These are phyloP conservation scores for Mortierella claussenii DNA, from an alignment of 192 early-diverging fungal species.

Conservation along the genomic window DNA sequence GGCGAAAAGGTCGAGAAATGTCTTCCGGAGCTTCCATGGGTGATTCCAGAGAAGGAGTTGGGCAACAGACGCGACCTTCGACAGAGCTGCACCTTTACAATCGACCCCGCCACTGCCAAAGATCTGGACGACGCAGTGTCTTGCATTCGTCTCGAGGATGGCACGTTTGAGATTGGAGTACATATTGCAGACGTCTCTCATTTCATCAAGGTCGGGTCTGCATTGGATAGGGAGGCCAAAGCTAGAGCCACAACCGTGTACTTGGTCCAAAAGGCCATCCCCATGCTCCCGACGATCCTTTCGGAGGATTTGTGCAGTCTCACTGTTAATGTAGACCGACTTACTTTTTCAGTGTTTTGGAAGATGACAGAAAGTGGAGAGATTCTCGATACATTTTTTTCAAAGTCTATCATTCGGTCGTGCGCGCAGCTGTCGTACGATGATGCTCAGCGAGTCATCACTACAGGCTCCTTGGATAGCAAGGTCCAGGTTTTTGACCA, in stretches of 20 bases:
- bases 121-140: slow-evolving; percentile 89
- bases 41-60: slow-evolving; percentile 78
- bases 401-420: slow-evolving; percentile 92
- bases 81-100: slow-evolving; percentile 79
- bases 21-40: slow-evolving; percentile 82
- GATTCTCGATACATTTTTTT: slow-evolving; percentile 81
- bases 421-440: slow-evolving; percentile 94
- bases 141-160: slow-evolving; percentile 65
- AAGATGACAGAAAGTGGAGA: slow-evolving; percentile 89
- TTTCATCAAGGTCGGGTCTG: slow-evolving; percentile 93
- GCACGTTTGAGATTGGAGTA: slow-evolving; percentile 77
- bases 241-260: slow-evolving; percentile 93
- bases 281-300: slow-evolving; percentile 92
- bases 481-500: slow-evolving; percentile 56
- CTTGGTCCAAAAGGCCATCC: slow-evolving; percentile 93
- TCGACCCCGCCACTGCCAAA: slow-evolving; percentile 85
- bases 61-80: slow-evolving; percentile 79
- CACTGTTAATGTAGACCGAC: slow-evolving; percentile 81
- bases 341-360: slow-evolving; percentile 97
- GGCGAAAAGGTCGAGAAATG: slow-evolving; percentile 78
- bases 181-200: slow-evolving; percentile 97
- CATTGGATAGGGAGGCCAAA: slow-evolving; percentile 95
- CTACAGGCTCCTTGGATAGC: slow-evolving; percentile 63
- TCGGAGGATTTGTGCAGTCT: slow-evolving; percentile 95
- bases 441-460: slow-evolving; percentile 88